Base-by-base conservation (phyloP, 495 filamentous ascomycete genomes). In the Aspergillus sparsus region DNA sequence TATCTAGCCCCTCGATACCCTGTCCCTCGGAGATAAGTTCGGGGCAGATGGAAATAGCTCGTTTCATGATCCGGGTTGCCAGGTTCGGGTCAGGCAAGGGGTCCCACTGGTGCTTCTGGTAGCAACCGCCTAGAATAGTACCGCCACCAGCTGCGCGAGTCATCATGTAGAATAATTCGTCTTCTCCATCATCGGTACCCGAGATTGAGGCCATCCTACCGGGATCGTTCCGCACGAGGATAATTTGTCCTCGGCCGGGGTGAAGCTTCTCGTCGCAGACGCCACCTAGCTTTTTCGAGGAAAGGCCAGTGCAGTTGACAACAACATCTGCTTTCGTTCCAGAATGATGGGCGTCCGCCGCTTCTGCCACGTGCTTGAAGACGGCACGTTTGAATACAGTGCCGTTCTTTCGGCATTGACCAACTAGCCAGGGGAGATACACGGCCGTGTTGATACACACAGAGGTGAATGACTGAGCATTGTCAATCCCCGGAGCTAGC, bases 361-460 rank as follows among this genome's bases (percentile, higher is more conserved):
- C 93, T 12, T 96, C 87, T 2, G 80, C 72, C 47, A 98, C 82
- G 67, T 98, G 92, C 31, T 75, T 74, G 42, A 94, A 66, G n/a
- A 79, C 70, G 27, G 61, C 79, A 21, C 85, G 74, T 41, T 81
- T 84, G 68, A 98, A 77, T 5, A 83, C 72, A 0, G 89, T 86
- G 9, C 90, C 91, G 49, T 81, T 80, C 60, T 80, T 80, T 7
- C 87, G 79, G 75, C 91, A 96, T 71, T 93, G 86, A 2, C 86
- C 85, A 0, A 87, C 74, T 0, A 98, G 85, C 82, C 89, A 97
- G 9, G 91, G 86, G 10, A 96, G 85, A 76, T 97, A 97, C 56
- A 97, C 64, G 49, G 89, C 85, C 0, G 88, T 88, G 76, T 98
- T 97, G 68, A 98, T 93, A 74, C 92, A 97, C 27, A 96, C 87